phyloP scores from a whole-genome alignment of 768 basidiomycete species.

The Rhodotorula taiwanensis region DNA sequence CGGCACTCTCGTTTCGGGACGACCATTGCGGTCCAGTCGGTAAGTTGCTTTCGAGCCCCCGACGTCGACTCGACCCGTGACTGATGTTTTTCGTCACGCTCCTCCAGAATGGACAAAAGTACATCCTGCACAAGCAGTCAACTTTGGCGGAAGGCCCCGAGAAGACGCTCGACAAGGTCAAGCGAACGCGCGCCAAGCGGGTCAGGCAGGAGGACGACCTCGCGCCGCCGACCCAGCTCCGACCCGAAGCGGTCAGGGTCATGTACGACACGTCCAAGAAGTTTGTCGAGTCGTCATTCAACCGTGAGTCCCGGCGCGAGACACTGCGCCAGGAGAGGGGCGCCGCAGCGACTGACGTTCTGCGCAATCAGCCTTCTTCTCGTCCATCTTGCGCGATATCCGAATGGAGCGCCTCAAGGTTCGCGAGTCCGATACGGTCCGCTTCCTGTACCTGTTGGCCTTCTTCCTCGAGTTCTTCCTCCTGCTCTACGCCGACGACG shows the following conservation, averaged over 20 bases:
- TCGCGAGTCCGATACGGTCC: conserved; percentile 87
- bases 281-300: conserved; percentile 79
- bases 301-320: conserved; percentile 64
- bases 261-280: conserved; percentile 64
- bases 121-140: conserved; percentile 75
- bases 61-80: no score
- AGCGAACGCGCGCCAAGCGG: conserved; percentile 54
- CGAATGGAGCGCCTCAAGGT: conserved; percentile 84
- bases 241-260: conserved; percentile 44
- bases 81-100: background rate
- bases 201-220: conserved; percentile 49
- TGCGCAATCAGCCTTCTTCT: conserved; percentile 65
- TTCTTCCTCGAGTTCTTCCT: conserved; percentile 94
- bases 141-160: conserved; percentile 66
- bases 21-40: conserved; percentile 70
- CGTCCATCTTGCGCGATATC: conserved; percentile 82
- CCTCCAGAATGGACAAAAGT: conserved; percentile 45
- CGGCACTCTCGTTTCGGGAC: conserved; percentile 96
- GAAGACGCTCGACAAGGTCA: conserved; percentile 63
- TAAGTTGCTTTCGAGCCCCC: conserved; percentile 29
- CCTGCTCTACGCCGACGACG: conserved; percentile 51
- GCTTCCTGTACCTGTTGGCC: conserved; percentile 74
- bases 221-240: conserved; percentile 41
- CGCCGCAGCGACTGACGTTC: no score
- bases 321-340: no score